Evolutionary conservation across 2,329 filamentous ascomycete species (phyloP).

Genomic region (Drechslerella dactyloides): DNA sequence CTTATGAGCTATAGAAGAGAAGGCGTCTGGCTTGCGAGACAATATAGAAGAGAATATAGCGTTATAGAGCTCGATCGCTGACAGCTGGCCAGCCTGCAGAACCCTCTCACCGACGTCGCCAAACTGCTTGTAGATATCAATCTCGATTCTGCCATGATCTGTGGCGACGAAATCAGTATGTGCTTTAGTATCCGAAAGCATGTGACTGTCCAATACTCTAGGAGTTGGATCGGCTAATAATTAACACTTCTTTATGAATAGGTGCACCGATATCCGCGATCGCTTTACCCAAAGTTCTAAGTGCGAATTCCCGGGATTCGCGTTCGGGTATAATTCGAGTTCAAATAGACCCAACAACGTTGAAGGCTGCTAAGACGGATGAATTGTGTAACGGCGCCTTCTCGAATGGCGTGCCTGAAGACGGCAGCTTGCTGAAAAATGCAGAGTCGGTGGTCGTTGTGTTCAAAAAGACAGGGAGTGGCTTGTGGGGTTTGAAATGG

Average conservation of each 20-base stretch:
- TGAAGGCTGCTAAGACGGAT: conserved; percentile 27
- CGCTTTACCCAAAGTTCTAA: conserved; percentile 1
- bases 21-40: too few relatives aligned
- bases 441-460: background rate
- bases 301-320: background rate
- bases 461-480: background rate
- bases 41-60: background rate
- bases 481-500: conserved; percentile 6
- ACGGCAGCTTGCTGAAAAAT: background rate
- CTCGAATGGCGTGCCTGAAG: background rate
- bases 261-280: conserved; percentile 15
- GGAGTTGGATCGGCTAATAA: background rate
- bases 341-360: conserved; percentile 15
- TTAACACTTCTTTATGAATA: conserved; percentile 15
- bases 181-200: background rate
- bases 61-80: conserved; percentile 6
- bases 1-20: background rate
- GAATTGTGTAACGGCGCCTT: conserved; percentile 6
- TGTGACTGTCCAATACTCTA: background rate
- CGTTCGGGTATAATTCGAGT: conserved; percentile 18
- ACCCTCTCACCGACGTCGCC: conserved; percentile 5
- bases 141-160: conserved; percentile 4
- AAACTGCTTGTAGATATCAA: conserved; percentile 31
- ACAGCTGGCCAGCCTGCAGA: conserved; percentile 14
- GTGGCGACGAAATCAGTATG: conserved; percentile 21